A percentile compares a stretch with the other conserved stretches of the same genome.
Conservation (phyloP, 495 filamentous ascomycete genomes). For the Penicilliopsis zonata region DNA sequence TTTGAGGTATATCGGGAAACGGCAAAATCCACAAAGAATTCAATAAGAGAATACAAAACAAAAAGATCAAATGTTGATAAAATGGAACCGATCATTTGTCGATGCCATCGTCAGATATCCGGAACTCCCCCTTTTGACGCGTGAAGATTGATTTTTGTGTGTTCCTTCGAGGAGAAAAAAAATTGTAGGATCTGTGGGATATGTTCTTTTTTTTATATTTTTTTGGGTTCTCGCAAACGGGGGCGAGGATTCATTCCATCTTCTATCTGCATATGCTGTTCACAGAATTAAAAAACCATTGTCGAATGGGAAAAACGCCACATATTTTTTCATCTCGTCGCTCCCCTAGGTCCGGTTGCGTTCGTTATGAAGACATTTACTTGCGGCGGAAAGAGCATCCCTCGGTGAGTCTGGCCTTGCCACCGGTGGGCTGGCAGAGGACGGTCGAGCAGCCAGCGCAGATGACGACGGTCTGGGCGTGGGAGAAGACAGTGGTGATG, state of each 20-base stretch:
- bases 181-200: not conserved
- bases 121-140: conserved; percentile 53
- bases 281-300: conserved; percentile 36
- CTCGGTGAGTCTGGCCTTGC: conserved; percentile 94
- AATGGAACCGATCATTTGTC: conserved; percentile 1
- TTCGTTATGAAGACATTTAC: conserved; percentile 48
- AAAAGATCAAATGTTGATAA: not conserved
- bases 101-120: conserved; percentile 62
- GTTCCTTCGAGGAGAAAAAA: not conserved
- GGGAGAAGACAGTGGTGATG: conserved; percentile 99
- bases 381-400: conserved; percentile 99
- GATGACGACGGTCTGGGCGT: conserved; percentile 99
- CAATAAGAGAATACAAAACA: not conserved
- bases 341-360: conserved; percentile 11
- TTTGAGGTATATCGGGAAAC: too few species aligned
- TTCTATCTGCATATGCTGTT: conserved; percentile 55
- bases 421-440: conserved; percentile 96
- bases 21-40: not conserved
- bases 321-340: conserved; percentile 35
- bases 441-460: conserved; percentile 96
- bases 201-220: not conserved
- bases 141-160: conserved; percentile 27
- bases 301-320: conserved; percentile 33
- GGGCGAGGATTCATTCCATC: conserved; percentile 51
- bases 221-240: conserved; percentile 8